Evolutionary conservation across 225 moss, liverwort and hornwort species (phyloP).

Genomic region (Physcomitrellopsis africana): DNA sequence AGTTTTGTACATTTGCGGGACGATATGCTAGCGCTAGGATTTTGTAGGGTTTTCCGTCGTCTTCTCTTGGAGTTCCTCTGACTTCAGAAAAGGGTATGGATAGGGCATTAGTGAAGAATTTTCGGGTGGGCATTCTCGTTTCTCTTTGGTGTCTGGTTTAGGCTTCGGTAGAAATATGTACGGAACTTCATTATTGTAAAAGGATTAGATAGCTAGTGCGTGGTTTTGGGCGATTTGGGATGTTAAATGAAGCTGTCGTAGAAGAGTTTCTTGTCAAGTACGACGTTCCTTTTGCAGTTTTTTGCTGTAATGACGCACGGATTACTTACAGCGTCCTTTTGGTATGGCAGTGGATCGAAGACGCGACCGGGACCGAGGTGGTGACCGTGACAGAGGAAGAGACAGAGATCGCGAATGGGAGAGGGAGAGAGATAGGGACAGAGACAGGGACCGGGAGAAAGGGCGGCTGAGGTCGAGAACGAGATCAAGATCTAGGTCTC

Average conservation of each 20-base stretch:
- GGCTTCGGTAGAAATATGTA: too few species aligned
- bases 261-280: not conserved
- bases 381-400: constrained; percentile 70
- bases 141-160: not conserved
- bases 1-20: not conserved
- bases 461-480: constrained; percentile 56
- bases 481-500: constrained; percentile 76
- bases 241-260: not conserved
- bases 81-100: not conserved
- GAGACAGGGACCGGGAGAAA: constrained; percentile 75
- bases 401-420: constrained; percentile 56
- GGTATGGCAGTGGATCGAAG: constrained; percentile 67
- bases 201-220: not conserved
- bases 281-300: too few species aligned
- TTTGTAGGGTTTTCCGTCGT: constrained; percentile 2
- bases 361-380: constrained; percentile 72
- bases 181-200: too few species aligned
- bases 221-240: not conserved
- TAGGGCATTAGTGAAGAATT: not conserved
- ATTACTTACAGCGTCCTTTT: not conserved
- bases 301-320: not conserved
- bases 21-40: not conserved
- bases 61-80: not conserved
- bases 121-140: constrained; percentile 3
- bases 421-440: constrained; percentile 52